Conservation (phyloP, 768 basidiomycete species). For the Tricholoma matsutake region DNA sequence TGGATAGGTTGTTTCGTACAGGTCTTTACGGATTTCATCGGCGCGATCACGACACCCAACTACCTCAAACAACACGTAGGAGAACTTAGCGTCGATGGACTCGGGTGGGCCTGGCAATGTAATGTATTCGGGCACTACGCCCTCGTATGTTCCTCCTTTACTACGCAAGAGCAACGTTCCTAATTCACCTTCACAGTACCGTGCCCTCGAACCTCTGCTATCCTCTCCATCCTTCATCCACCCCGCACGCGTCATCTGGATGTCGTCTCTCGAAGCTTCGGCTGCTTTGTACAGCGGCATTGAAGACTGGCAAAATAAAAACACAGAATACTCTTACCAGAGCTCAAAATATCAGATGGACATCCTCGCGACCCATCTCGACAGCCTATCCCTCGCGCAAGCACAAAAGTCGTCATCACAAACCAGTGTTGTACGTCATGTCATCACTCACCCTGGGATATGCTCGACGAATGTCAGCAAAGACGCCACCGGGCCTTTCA, state of each 20-base stretch:
- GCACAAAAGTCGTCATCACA: slow-evolving; percentile 14
- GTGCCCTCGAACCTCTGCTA: slow-evolving; percentile 54
- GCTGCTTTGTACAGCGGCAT: slow-evolving; percentile 48
- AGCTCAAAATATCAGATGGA: slow-evolving; percentile 77
- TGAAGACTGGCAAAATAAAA: slow-evolving; percentile 70
- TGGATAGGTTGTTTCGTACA: slow-evolving; percentile 47
- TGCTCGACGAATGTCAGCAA: slow-evolving; percentile 59
- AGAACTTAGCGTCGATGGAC: slow-evolving; percentile 59
- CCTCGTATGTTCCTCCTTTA: slow-evolving; percentile 47
- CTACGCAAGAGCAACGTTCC: not conserved
- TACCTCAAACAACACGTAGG: slow-evolving; percentile 60
- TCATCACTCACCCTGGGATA: slow-evolving; percentile 68
- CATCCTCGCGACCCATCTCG: slow-evolving; percentile 55
- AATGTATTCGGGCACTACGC: slow-evolving; percentile 82
- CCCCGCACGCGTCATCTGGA: slow-evolving; percentile 72
- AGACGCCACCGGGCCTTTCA: slow-evolving; percentile 42
- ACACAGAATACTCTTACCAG: slow-evolving; percentile 64
- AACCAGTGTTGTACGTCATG: slow-evolving; percentile 45
- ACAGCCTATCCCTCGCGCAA: slow-evolving; percentile 34
- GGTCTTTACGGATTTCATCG: slow-evolving; percentile 41
- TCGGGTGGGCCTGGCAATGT: slow-evolving; percentile 83
- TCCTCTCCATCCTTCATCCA: slow-evolving; percentile 37
- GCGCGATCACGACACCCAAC: slow-evolving; percentile 48
- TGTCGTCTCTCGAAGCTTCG: slow-evolving; percentile 65
- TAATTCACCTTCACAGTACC: slow-evolving; percentile 44